Conservation (phyloP, 257 asterid species). For the Parsonsia alboflavescens region DNA sequence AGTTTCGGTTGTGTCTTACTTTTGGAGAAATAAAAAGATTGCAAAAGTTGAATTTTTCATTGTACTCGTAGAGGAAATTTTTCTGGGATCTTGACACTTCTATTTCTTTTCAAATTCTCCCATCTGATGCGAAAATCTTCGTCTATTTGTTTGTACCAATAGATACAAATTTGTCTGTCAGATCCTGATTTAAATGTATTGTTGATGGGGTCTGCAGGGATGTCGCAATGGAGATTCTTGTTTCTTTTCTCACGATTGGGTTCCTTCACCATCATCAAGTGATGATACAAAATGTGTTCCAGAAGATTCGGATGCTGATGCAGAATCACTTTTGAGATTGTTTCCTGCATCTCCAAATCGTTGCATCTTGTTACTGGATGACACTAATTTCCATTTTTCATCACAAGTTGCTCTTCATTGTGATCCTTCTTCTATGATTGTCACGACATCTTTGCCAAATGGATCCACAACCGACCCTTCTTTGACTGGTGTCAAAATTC, state of each 20-base stretch:
- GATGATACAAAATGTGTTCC: constrained; percentile 38
- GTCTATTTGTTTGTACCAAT: neutral
- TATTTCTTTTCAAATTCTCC: neutral
- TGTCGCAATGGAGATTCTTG: constrained; percentile 81
- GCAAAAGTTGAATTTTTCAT: neutral
- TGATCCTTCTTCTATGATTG: constrained; percentile 47
- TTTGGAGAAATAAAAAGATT: neutral
- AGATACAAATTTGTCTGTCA: neutral
- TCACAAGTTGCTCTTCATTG: constrained; percentile 40
- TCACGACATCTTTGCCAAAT: constrained; percentile 50
- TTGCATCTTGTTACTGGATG: constrained; percentile 58
- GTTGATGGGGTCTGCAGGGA: constrained; percentile 58
- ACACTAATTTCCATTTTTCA: constrained; percentile 59
- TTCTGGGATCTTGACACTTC: neutral
- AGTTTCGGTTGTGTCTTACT: neutral
- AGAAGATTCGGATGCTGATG: constrained; percentile 42
- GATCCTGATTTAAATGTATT: constrained; percentile 3
- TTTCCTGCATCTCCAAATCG: constrained; percentile 56
- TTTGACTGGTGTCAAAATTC: constrained; percentile 36
- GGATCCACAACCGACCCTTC: constrained; percentile 36
- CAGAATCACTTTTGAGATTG: constrained; percentile 42
- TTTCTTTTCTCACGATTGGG: constrained; percentile 67
- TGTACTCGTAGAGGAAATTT: neutral
- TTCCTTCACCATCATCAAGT: constrained; percentile 26
- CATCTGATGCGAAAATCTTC: neutral